These are phyloP conservation scores for Pseudogymnoascus sp. DNA, from an alignment of 2,329 filamentous ascomycete species.

Conservation along the genomic window DNA sequence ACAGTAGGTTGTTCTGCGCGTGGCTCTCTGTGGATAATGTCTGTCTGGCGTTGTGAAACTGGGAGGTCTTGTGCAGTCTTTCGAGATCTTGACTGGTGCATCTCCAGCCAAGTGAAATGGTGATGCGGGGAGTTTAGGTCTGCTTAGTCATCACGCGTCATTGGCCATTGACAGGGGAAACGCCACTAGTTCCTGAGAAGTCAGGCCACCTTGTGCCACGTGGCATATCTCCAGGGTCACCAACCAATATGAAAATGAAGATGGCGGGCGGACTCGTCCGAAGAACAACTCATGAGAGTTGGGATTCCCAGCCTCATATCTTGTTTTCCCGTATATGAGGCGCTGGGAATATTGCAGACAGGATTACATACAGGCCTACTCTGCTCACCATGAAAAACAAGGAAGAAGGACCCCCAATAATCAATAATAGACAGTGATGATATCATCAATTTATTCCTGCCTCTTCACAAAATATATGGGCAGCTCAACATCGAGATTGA, in stretches of 20 bases:
- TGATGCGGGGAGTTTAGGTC: not conserved
- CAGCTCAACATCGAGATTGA: not conserved
- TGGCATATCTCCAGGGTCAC: not conserved
- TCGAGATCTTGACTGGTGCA: not conserved
- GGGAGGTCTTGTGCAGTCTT: not conserved
- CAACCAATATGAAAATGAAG: not conserved
- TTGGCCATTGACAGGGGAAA: not conserved
- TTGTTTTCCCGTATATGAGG: not conserved
- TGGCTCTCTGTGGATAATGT: not conserved
- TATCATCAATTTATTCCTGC: not conserved
- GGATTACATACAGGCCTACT: not conserved
- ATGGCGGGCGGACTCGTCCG: not conserved
- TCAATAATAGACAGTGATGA: not conserved
- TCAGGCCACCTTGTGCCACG: not conserved
- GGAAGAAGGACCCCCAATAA: too few relatives aligned
- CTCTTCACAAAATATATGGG: not conserved
- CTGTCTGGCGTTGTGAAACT: not conserved
- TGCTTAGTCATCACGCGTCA: conserved; percentile 2
- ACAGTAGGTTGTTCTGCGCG: not conserved
- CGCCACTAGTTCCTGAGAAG: not conserved
- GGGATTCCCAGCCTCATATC: not conserved
- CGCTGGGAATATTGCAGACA: not conserved
- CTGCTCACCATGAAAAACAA: not conserved
- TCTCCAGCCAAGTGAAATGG: not conserved
- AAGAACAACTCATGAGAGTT: not conserved